Percentiles rank a stretch among this genome's conserved stretches.
Evolutionary conservation across 1,139 yeast species (phyloP).

Genomic region (Lodderomyces pseudojiufengensis): DNA sequence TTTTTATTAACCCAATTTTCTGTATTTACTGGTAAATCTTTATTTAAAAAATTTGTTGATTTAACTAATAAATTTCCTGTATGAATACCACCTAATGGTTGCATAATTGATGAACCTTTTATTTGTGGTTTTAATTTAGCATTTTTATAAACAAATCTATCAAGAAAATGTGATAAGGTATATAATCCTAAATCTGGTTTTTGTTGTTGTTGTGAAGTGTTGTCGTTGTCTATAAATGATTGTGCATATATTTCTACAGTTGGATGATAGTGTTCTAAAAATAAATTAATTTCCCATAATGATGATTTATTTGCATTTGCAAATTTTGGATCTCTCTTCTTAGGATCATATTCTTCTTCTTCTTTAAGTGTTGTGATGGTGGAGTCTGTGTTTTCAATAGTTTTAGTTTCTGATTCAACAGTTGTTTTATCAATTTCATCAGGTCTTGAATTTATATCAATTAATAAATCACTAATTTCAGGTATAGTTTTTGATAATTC

Average conservation of each 20-base stretch:
- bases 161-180: slow-evolving; percentile 86
- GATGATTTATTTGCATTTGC: slow-evolving; percentile 80
- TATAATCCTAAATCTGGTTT: slow-evolving; percentile 87
- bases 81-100: slow-evolving; percentile 89
- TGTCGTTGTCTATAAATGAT: slow-evolving; percentile 49
- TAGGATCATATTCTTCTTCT: slow-evolving; percentile 62
- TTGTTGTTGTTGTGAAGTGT: slow-evolving; percentile 39
- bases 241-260: slow-evolving; percentile 80
- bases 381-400: slow-evolving; percentile 12
- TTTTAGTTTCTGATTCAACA: slow-evolving; percentile 4
- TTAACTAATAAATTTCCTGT: slow-evolving; percentile 74
- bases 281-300: slow-evolving; percentile 80
- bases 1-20: slow-evolving; percentile 76
- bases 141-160: slow-evolving; percentile 91
- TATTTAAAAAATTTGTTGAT: slow-evolving; percentile 48
- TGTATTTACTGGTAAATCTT: slow-evolving; percentile 68
- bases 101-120: slow-evolving; percentile 94
- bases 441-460: slow-evolving; percentile 39
- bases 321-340: slow-evolving; percentile 84
- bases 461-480: slow-evolving; percentile 41
- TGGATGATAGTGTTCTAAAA: slow-evolving; percentile 86
- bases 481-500: slow-evolving; percentile 51
- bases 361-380: slow-evolving; percentile 9
- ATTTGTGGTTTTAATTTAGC: slow-evolving; percentile 71
- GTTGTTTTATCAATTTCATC: slow-evolving; percentile 26